A percentile compares a stretch with the other conserved stretches of the same genome.
phyloP scores from a whole-genome alignment of 2,329 filamentous ascomycete genomes.

The Penicillium capsulatum region DNA sequence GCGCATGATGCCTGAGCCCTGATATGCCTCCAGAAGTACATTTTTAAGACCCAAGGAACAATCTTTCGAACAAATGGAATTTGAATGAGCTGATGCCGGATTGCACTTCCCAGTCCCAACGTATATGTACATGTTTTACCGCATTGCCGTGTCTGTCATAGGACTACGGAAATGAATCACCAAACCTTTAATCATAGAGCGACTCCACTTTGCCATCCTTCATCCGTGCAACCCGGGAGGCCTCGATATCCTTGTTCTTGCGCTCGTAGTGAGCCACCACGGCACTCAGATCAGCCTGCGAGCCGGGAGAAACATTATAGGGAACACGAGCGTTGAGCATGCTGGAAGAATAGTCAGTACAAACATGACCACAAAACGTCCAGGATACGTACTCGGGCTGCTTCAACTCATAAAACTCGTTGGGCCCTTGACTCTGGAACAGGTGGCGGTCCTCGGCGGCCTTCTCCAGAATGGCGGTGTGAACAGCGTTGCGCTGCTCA shows the following conservation, averaged over 20 bases:
- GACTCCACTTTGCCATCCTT: constrained; percentile 44
- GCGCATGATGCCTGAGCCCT: constrained; percentile 4
- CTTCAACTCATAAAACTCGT: constrained; percentile 51
- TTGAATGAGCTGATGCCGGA: constrained; percentile 26
- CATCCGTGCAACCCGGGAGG: constrained; percentile 49
- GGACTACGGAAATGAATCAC: constrained; percentile 20
- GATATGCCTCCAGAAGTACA: too few species aligned
- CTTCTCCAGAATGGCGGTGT: constrained; percentile 59
- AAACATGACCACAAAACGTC: background rate
- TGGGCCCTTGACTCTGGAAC: constrained; percentile 46
- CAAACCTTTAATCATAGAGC: constrained; percentile 37
- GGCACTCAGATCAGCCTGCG: constrained; percentile 54
- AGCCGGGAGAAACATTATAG: constrained; percentile 61
- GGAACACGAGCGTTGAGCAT: constrained; percentile 60
- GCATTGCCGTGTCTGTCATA: constrained; percentile 21
- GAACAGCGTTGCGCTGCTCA: constrained; percentile 56
- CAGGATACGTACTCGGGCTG: constrained; percentile 59
- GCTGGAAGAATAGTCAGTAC: constrained; percentile 37
- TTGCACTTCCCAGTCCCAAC: constrained; percentile 24
- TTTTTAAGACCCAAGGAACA: background rate
- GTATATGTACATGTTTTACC: constrained; percentile 37
- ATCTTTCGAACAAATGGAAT: constrained; percentile 22
- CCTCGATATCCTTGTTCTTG: constrained; percentile 54
- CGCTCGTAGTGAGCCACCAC: constrained; percentile 61
- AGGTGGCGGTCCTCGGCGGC: constrained; percentile 60